Evolutionary conservation across 2,329 filamentous ascomycete species (phyloP).

Genomic region (Fusarium sp.): DNA sequence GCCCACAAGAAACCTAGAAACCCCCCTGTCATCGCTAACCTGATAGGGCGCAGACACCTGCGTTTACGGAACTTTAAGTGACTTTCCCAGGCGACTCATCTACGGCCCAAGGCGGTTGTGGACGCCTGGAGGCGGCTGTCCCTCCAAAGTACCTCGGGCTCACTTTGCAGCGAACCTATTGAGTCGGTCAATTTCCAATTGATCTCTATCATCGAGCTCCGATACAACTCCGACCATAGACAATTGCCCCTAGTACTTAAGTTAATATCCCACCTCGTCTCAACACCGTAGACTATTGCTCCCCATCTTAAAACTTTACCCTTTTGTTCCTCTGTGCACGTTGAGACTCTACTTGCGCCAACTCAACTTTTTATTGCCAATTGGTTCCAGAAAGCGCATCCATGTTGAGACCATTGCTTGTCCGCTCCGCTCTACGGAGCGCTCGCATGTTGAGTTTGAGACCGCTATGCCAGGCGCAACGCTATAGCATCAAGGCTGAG

Average conservation of each 20-base stretch:
- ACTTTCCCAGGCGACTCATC: slow-evolving; percentile 25
- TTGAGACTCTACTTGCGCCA: not conserved
- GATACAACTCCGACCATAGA: slow-evolving; percentile 43
- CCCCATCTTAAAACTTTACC: not conserved
- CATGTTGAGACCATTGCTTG: slow-evolving; percentile 48
- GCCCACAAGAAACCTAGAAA: not conserved
- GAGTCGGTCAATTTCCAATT: slow-evolving; percentile 39
- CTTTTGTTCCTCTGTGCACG: not conserved
- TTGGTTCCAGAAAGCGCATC: slow-evolving; percentile 16
- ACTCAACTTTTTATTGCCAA: not conserved
- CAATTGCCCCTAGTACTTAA: slow-evolving; percentile 31
- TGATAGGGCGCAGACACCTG: slow-evolving; percentile 13
- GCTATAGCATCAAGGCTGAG: slow-evolving; percentile 66
- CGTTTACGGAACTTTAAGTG: slow-evolving; percentile 33
- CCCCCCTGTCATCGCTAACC: slow-evolving; percentile 19
- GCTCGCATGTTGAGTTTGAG: slow-evolving; percentile 54
- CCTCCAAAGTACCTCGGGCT: slow-evolving; percentile 38
- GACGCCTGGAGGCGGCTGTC: slow-evolving; percentile 44
- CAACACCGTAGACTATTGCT: slow-evolving; percentile 1
- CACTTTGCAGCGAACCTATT: slow-evolving; percentile 24
- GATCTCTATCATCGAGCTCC: slow-evolving; percentile 32
- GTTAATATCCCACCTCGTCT: slow-evolving; percentile 21
- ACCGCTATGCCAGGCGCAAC: slow-evolving; percentile 46
- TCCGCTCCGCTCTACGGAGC: slow-evolving; percentile 50
- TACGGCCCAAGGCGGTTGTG: slow-evolving; percentile 39